These are phyloP conservation scores for Fusarium miscanthi DNA, from an alignment of 2,329 filamentous ascomycete genomes.

Conservation along the genomic window DNA sequence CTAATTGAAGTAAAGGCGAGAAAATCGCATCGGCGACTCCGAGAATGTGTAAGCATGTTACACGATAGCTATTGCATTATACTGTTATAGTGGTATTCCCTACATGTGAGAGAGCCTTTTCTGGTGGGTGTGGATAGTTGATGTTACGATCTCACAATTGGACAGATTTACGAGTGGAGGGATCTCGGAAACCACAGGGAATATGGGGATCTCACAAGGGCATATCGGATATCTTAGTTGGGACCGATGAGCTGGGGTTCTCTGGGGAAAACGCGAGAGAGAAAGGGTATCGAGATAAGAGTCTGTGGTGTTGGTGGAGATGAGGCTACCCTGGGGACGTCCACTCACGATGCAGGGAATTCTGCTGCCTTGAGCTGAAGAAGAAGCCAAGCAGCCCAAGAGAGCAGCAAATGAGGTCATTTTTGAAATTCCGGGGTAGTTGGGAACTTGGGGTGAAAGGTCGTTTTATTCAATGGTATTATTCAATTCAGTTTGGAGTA, in stretches of 20 bases:
- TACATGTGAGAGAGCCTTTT: neutral
- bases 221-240: neutral
- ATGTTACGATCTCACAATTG: conserved; percentile 21
- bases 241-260: neutral
- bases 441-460: neutral
- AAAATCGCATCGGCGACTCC: conserved; percentile 20
- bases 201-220: conserved; percentile 17
- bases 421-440: neutral
- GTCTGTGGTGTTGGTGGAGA: conserved; percentile 27
- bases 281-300: conserved; percentile 5
- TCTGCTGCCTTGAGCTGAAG: conserved; percentile 39
- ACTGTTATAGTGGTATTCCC: neutral
- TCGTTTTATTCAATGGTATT: neutral
- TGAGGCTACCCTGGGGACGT: conserved; percentile 17
- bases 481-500: neutral
- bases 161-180: conserved; percentile 4
- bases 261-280: conserved; percentile 5
- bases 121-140: neutral
- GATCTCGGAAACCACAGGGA: conserved; percentile 28
- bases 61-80: neutral
- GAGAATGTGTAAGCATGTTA: conserved; percentile 21
- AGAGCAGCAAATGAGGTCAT: conserved; percentile 3
- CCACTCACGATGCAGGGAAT: conserved; percentile 33
- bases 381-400: conserved; percentile 6
- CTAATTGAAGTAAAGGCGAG: conserved; percentile 4